phyloP scores from a whole-genome alignment of 2,329 filamentous ascomycete genomes.

The Aspergillus fructus region DNA sequence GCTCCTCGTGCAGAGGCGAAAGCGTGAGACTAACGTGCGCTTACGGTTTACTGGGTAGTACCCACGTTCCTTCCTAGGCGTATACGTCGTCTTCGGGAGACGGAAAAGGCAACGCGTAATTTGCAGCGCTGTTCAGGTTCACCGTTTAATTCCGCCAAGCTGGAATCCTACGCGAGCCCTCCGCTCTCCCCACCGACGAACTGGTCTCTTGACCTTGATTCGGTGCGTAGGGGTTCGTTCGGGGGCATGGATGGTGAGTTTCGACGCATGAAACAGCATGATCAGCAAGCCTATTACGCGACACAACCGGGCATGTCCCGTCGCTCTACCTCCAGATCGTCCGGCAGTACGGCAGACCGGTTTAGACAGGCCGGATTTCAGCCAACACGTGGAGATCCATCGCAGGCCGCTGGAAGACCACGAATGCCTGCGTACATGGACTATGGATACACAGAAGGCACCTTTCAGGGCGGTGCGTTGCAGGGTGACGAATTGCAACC shows the following conservation, averaged over 20 bases:
- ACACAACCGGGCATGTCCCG: conserved; percentile 40
- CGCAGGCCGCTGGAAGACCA: conserved; percentile 36
- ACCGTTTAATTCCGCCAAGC: conserved; percentile 49
- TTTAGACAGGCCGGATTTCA: conserved; percentile 34
- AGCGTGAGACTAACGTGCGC: conserved; percentile 18
- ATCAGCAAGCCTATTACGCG: conserved; percentile 62
- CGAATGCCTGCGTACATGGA: conserved; percentile 42
- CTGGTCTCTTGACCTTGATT: conserved; percentile 56
- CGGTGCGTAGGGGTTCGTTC: conserved; percentile 56
- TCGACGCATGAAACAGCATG: conserved; percentile 72
- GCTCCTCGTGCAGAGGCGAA: conserved; percentile 14
- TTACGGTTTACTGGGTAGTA: conserved; percentile 16
- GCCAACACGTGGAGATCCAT: conserved; percentile 37
- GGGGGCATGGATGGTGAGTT: conserved; percentile 77
- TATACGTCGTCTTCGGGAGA: background rate
- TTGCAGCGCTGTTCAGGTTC: background rate
- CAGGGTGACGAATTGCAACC: conserved; percentile 55
- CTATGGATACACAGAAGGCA: conserved; percentile 60
- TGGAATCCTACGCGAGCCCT: conserved; percentile 64
- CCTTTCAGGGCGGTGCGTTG: conserved; percentile 46
- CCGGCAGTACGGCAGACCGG: conserved; percentile 48
- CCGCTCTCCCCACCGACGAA: conserved; percentile 66
- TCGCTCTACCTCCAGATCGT: conserved; percentile 54
- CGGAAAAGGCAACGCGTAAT: background rate
- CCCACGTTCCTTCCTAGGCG: conserved; percentile 4